Percentiles rank a stretch among this genome's conserved stretches.
Conservation (phyloP, 164 flowering plant genomes). For the Paratinospora sagittata region DNA sequence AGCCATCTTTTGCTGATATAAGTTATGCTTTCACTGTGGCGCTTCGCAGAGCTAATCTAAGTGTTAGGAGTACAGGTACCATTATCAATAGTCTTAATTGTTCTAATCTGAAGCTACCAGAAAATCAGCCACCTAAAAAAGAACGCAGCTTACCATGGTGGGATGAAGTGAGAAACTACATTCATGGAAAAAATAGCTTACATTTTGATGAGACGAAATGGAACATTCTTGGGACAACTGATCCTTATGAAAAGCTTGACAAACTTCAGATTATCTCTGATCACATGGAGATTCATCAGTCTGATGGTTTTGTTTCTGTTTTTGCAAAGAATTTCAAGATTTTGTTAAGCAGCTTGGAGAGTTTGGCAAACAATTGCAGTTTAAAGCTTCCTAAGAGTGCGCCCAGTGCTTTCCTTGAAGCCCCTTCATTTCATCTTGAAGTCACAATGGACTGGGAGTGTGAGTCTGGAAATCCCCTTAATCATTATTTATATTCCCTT, state of each 20-base stretch:
- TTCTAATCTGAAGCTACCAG: not conserved
- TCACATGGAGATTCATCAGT: constrained; percentile 72
- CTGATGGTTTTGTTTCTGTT: constrained; percentile 80
- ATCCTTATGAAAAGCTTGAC: constrained; percentile 89
- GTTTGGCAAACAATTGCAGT: constrained; percentile 48
- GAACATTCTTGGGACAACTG: constrained; percentile 76
- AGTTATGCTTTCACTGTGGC: constrained; percentile 98
- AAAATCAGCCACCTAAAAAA: constrained; percentile 66
- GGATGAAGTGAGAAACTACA: constrained; percentile 91
- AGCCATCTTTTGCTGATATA: constrained; percentile 86
- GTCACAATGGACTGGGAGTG: constrained; percentile 97
- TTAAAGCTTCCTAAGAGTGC: constrained; percentile 47
- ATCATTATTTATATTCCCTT: constrained; percentile 84
- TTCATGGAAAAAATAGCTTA: constrained; percentile 72
- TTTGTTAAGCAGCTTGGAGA: constrained; percentile 79
- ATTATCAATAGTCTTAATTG: constrained; percentile 22
- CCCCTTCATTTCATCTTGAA: constrained; percentile 70
- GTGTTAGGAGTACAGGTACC: constrained; percentile 35
- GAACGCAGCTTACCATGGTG: constrained; percentile 98
- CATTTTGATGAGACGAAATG: constrained; percentile 56
- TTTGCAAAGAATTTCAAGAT: constrained; percentile 68
- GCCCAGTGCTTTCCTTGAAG: constrained; percentile 59
- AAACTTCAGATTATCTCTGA: constrained; percentile 66
- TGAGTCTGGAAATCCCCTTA: constrained; percentile 81
- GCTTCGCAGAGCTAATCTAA: constrained; percentile 89